Conservation (phyloP, 768 basidiomycete genomes). For the Suillus luteus region DNA sequence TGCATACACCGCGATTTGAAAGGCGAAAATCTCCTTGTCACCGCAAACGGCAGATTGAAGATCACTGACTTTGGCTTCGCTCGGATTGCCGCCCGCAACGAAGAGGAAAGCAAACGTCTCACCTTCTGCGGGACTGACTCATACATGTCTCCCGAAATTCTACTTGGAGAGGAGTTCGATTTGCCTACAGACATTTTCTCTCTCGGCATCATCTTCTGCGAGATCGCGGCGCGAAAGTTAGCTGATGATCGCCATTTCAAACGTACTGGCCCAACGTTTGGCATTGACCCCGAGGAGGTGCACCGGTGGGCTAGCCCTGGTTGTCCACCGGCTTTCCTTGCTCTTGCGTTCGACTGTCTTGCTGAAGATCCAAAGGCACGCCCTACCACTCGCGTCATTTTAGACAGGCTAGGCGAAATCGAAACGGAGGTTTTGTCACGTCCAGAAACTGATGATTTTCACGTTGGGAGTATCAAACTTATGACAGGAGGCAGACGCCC, state of each 20-base stretch:
- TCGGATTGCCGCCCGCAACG: slow-evolving; percentile 89
- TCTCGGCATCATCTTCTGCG: slow-evolving; percentile 89
- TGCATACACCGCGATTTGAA: slow-evolving; percentile 92
- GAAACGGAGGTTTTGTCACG: slow-evolving; percentile 81
- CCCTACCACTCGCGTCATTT: slow-evolving; percentile 76
- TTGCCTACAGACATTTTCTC: slow-evolving; percentile 95
- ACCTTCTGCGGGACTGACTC: slow-evolving; percentile 91
- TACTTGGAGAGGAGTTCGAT: slow-evolving; percentile 89
- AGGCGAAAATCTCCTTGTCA: slow-evolving; percentile 96
- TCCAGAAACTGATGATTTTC: slow-evolving; percentile 66
- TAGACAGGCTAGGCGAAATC: slow-evolving; percentile 76
- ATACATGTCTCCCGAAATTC: slow-evolving; percentile 97
- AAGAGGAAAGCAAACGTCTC: slow-evolving; percentile 82
- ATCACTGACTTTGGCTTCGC: slow-evolving; percentile 99
- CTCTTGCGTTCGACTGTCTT: slow-evolving; percentile 80
- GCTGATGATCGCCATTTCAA: slow-evolving; percentile 82
- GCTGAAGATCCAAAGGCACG: slow-evolving; percentile 62
- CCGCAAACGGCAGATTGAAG: slow-evolving; percentile 91
- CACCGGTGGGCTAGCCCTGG: slow-evolving; percentile 63
- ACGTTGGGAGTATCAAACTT: slow-evolving; percentile 86
- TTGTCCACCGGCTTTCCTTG: slow-evolving; percentile 77
- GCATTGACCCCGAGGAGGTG: slow-evolving; percentile 76
- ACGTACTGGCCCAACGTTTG: slow-evolving; percentile 77
- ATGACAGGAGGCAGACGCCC: slow-evolving; percentile 69
- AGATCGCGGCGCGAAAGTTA: slow-evolving; percentile 82